Conservation (phyloP, 345 rosid species). For the Laguncularia racemosa region DNA sequence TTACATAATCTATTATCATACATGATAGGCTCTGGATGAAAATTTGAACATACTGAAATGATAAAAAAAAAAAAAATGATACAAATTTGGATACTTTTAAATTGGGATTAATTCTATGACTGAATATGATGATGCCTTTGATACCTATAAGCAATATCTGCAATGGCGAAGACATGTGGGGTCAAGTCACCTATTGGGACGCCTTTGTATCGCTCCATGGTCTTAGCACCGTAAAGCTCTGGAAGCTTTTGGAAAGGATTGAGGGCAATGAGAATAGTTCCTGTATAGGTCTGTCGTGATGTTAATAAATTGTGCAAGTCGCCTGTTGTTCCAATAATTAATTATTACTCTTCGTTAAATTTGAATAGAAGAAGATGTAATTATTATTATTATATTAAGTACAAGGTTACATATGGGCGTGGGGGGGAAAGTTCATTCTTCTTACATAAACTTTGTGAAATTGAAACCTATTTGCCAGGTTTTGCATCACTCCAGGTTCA, state of each 20-base stretch:
- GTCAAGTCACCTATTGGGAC: slow-evolving; percentile 37
- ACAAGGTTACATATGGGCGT: too few species aligned
- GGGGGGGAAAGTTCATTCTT: slow-evolving; percentile 8
- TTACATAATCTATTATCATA: too few species aligned
- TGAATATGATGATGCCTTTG: too few species aligned
- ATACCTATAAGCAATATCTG: slow-evolving; percentile 72
- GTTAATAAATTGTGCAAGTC: slow-evolving; percentile 12
- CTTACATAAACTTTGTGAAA: slow-evolving; percentile 72
- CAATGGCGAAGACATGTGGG: slow-evolving; percentile 87
- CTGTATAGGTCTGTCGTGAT: slow-evolving; percentile 75
- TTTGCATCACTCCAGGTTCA: slow-evolving; percentile 81
- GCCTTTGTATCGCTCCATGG: slow-evolving; percentile 72
- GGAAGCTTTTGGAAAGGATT: slow-evolving; percentile 83
- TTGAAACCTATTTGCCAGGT: slow-evolving; percentile 54
- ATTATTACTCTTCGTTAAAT: slow-evolving; percentile 14
- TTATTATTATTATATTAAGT: too few species aligned
- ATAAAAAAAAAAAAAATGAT: too few species aligned
- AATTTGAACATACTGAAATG: too few species aligned
- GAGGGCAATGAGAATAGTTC: slow-evolving; percentile 86
- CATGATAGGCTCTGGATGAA: too few species aligned
- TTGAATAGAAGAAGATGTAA: slow-evolving; percentile 9
- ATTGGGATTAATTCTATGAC: too few species aligned
- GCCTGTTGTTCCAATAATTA: slow-evolving; percentile 14
- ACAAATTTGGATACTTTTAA: too few species aligned
- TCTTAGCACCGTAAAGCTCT: slow-evolving; percentile 34